Percentiles rank a stretch among this genome's conserved stretches.
These are phyloP conservation scores for Lepiota brunneoincarnata DNA, from an alignment of 768 basidiomycete genomes.

Conservation along the genomic window DNA sequence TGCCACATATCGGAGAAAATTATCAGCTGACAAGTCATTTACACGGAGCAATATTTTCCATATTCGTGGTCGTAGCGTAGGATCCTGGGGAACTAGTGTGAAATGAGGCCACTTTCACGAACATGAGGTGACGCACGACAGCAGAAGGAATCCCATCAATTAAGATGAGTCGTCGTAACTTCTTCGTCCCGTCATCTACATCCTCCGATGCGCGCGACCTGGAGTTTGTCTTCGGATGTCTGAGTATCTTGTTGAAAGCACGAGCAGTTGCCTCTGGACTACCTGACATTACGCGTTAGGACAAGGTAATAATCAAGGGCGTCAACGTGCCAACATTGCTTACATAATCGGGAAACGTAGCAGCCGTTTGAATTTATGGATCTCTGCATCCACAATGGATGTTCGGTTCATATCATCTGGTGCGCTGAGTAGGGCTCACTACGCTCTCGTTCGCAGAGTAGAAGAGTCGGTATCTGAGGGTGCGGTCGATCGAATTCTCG, in stretches of 20 bases:
- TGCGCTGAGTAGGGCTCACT: conserved; percentile 73
- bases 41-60: conserved; percentile 94
- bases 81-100: conserved; percentile 46
- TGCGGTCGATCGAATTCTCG: conserved; percentile 58
- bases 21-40: conserved; percentile 71
- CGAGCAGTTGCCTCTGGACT: conserved; percentile 46
- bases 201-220: conserved; percentile 63
- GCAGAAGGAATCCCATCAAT: conserved; percentile 87
- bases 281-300: conserved; percentile 7
- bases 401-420: conserved; percentile 78
- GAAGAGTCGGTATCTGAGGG: conserved; percentile 59
- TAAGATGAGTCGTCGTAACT: conserved; percentile 81
- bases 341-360: not conserved
- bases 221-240: conserved; percentile 61
- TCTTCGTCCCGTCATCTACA: conserved; percentile 77
- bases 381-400: conserved; percentile 45
- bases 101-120: not conserved
- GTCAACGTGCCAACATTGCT: not conserved
- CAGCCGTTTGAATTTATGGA: not conserved
- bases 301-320: conserved; percentile 10
- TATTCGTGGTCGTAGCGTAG: conserved; percentile 82
- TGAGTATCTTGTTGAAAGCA: conserved; percentile 79
- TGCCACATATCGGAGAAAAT: conserved; percentile 74
- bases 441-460: conserved; percentile 69
- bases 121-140: conserved; percentile 44